Percentiles rank a stretch among this genome's conserved stretches.
phyloP scores from a whole-genome alignment of 2,329 filamentous ascomycete species.

The Colletotrichum neosansevieriae region DNA sequence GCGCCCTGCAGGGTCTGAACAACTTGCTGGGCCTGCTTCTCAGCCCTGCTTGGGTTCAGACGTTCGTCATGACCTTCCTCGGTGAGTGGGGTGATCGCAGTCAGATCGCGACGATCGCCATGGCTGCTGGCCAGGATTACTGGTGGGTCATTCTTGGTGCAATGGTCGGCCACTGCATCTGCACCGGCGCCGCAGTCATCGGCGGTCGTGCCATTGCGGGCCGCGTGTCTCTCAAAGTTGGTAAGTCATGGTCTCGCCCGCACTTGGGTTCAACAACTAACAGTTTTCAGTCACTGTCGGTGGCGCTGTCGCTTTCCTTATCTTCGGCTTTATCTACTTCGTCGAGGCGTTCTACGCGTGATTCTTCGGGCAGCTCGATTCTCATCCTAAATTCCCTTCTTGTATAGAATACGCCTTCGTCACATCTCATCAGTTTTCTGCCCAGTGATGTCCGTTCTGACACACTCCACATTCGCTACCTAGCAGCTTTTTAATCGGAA shows the following conservation, averaged over 20 bases:
- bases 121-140: constrained; percentile 98
- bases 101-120: constrained; percentile 98
- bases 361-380: background rate
- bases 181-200: constrained; percentile 91
- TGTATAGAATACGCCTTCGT: constrained; percentile 32
- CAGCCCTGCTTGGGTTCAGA: constrained; percentile 98
- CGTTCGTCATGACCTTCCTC: constrained; percentile 98
- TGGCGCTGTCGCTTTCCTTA: constrained; percentile 88
- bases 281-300: constrained; percentile 83
- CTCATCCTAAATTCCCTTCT: constrained; percentile 8
- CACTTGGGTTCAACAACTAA: constrained; percentile 42
- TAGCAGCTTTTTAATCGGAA: constrained; percentile 23
- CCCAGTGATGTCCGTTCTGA: background rate
- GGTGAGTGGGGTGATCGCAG: constrained; percentile 98
- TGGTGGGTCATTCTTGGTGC: constrained; percentile 98
- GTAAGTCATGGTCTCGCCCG: constrained; percentile 71
- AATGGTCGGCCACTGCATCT: constrained; percentile 86
- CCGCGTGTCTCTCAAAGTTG: constrained; percentile 92
- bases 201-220: constrained; percentile 94
- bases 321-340: constrained; percentile 93
- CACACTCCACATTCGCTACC: constrained; percentile 18
- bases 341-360: constrained; percentile 78
- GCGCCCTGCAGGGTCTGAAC: constrained; percentile 73
- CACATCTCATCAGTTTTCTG: constrained; percentile 9
- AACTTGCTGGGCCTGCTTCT: constrained; percentile 91